Percentiles rank a stretch among this genome's conserved stretches.
phyloP scores from a whole-genome alignment of 192 early-diverging fungal species.

The Entomortierella lignicola region DNA sequence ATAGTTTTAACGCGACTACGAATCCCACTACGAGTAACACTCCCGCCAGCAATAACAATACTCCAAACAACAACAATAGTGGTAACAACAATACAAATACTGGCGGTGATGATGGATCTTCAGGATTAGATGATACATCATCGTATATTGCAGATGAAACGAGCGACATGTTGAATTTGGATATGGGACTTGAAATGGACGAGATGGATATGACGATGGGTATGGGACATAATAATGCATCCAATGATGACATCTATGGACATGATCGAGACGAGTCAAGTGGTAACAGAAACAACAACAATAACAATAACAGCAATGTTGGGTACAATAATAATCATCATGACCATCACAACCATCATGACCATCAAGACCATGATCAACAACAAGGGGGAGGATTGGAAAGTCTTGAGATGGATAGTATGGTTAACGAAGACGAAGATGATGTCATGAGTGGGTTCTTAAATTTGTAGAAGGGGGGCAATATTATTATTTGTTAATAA shows the following conservation, averaged over 20 bases:
- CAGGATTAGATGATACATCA: background rate
- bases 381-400: slow-evolving; percentile 15
- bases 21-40: too few relatives aligned
- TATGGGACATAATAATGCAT: background rate
- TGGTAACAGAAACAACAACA: background rate
- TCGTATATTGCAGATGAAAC: slow-evolving; percentile 8
- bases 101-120: background rate
- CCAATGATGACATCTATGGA: slow-evolving; percentile 2
- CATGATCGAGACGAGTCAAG: background rate
- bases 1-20: background rate
- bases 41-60: too few relatives aligned
- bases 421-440: slow-evolving; percentile 38
- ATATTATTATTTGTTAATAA: too few relatives aligned
- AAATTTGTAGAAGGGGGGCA: slow-evolving; percentile 47
- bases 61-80: slow-evolving; percentile 5
- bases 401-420: slow-evolving; percentile 31
- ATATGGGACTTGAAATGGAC: slow-evolving; percentile 32
- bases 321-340: slow-evolving; percentile 3
- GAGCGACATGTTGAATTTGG: slow-evolving; percentile 37
- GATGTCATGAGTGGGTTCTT: slow-evolving; percentile 48
- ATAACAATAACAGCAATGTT: background rate
- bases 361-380: background rate
- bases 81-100: background rate
- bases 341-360: slow-evolving; percentile 8
- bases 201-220: slow-evolving; percentile 44